phyloP scores from a whole-genome alignment of 1,139 yeast species.

The Geotrichum fermentans region DNA sequence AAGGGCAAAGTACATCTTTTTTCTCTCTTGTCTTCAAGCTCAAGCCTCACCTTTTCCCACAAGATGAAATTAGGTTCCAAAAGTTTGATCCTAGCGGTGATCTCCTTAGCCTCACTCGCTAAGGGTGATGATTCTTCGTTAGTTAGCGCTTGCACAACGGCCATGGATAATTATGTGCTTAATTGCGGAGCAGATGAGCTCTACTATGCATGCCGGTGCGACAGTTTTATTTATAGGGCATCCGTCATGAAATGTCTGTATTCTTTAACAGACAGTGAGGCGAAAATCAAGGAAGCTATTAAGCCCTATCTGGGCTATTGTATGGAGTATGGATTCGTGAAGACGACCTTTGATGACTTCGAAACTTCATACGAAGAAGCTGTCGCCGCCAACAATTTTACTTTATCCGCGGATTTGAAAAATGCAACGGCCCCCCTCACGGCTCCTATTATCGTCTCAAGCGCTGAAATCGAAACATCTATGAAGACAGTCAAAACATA shows the following conservation, averaged over 20 bases:
- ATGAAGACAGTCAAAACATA: constrained; percentile 7
- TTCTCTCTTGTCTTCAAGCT: background rate
- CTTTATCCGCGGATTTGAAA: background rate
- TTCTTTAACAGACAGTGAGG: background rate
- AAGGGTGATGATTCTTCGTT: background rate
- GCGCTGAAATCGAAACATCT: background rate
- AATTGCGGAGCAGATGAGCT: background rate
- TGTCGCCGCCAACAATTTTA: constrained; percentile 4
- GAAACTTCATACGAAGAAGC: background rate
- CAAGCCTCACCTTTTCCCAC: background rate
- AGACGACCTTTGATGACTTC: background rate
- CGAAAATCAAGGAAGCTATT: background rate
- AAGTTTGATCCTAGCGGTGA: background rate
- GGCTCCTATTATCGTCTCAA: constrained; percentile 1
- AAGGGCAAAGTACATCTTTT: background rate
- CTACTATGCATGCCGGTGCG: constrained; percentile 6
- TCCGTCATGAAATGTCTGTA: background rate
- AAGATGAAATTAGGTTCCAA: background rate
- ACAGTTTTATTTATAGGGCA: background rate
- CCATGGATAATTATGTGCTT: background rate
- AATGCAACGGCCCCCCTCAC: constrained; percentile 1
- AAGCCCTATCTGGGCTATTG: background rate
- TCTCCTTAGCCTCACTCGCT: background rate
- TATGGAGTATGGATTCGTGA: background rate
- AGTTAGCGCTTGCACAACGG: background rate